These are phyloP conservation scores for Claviceps cyperi DNA, from an alignment of 2,329 filamentous ascomycete genomes.

Conservation along the genomic window DNA sequence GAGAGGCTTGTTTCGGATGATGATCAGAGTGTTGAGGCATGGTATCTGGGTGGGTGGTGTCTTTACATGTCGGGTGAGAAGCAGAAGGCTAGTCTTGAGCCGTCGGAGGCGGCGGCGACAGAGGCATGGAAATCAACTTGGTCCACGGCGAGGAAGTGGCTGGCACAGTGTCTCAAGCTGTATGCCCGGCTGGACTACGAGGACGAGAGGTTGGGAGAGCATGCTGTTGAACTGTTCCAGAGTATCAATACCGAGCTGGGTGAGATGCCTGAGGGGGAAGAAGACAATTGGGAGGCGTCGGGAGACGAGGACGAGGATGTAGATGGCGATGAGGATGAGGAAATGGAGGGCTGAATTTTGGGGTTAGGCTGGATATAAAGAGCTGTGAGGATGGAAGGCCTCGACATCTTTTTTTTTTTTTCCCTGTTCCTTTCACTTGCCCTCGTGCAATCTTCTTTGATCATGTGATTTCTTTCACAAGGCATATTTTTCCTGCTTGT, in stretches of 20 bases:
- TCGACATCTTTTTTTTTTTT: background rate
- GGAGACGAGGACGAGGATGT: conserved; percentile 38
- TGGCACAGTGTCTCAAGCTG: conserved; percentile 67
- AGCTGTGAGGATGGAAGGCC: background rate
- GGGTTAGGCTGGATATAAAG: too few species aligned
- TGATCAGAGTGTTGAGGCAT: conserved; percentile 86
- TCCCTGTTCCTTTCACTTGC: background rate
- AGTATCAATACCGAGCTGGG: conserved; percentile 51
- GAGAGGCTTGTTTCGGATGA: conserved; percentile 77
- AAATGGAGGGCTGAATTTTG: conserved; percentile 32
- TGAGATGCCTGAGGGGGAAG: conserved; percentile 38
- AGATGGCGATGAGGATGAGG: conserved; percentile 36
- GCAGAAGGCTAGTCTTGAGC: conserved; percentile 27
- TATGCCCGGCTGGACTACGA: conserved; percentile 72
- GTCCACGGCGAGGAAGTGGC: conserved; percentile 67
- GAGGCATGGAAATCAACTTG: conserved; percentile 46
- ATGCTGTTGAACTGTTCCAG: conserved; percentile 56
- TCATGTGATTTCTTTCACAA: too few species aligned
- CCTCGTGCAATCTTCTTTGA: background rate
- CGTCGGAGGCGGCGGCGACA: conserved; percentile 11
- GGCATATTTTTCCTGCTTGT: background rate
- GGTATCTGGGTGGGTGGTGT: conserved; percentile 95
- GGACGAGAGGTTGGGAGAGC: conserved; percentile 61
- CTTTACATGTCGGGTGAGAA: conserved; percentile 66
- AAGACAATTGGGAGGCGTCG: conserved; percentile 34